Evolutionary conservation across 257 asterid genomes (phyloP), one percentile per base, ranked within the genome.

Genomic region (Fraxinus cuspidata): DNA sequence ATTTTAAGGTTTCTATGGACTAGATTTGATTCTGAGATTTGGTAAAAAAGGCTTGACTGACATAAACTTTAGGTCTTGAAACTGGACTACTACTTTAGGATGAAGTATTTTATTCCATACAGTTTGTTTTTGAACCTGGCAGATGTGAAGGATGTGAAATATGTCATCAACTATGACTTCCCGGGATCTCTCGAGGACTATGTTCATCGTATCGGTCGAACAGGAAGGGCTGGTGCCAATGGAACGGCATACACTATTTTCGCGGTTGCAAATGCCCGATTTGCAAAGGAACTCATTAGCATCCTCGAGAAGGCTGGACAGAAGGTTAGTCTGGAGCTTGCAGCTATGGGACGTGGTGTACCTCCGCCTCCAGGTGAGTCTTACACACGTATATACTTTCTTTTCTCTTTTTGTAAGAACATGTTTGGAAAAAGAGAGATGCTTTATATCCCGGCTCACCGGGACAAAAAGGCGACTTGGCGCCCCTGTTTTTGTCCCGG

Each of bases 161-260:
- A 85, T 79, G 99, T 96, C 67, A 83, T 96, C 88, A 96, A 92
- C 86, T 96, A 96, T 67, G 99, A 96, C 82, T 96, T 96, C 72
- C 99, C 99, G 1, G 99, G 99, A 81, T 93, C 98, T 75, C 91
- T 96, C 0, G 98, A 93, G 88, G 99, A 93, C 82, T 96, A 93
- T 77, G 99, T 96, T 67, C 99, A 96, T 75, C 96, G 99, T 15
- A 93, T 96, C 78, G 98, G 99, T 73, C 87, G 98, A 85, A 96
- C 99, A 16, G 98, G 99, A 70, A 86, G 98, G 82, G 99, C 98
- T 58, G 99, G 99, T 49, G 99, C 98, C 75, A 93, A 91, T 74
- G 98, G 98, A 73, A 96, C 97, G 37, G 98, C 99, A 28, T 93
- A 96, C 85, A 89, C 99, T 16, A 93, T 82, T 81, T 96, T 96